Evolutionary conservation across 345 rosid genomes (phyloP).

Genomic region (Aegle marmelos): DNA sequence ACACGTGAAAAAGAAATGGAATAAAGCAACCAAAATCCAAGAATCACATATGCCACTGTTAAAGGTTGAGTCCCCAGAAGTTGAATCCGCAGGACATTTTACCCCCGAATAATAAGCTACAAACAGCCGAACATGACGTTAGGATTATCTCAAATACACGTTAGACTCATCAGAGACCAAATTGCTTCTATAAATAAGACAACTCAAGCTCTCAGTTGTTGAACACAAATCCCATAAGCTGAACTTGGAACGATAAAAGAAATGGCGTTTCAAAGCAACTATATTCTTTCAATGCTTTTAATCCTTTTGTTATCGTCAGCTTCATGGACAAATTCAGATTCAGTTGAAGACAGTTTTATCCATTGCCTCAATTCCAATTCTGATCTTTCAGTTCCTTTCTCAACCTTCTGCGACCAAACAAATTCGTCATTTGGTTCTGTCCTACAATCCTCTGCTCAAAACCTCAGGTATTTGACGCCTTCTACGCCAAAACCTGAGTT

Average conservation of each 20-base stretch:
- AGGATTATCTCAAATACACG: constrained; percentile 30
- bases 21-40: not conserved
- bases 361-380: constrained; percentile 38
- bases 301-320: constrained; percentile 22
- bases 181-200: constrained; percentile 12
- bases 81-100: not conserved
- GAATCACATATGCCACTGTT: not conserved
- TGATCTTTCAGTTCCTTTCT: constrained; percentile 20
- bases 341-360: constrained; percentile 38
- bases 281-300: constrained; percentile 13
- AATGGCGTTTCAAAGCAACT: constrained; percentile 26
- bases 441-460: constrained; percentile 47
- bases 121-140: constrained; percentile 27
- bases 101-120: not conserved
- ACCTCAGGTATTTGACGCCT: constrained; percentile 39
- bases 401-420: constrained; percentile 34
- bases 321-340: not conserved
- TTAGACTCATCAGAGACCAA: not conserved
- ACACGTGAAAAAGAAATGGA: not conserved
- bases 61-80: not conserved
- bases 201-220: not conserved
- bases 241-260: not conserved
- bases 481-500: constrained; percentile 53
- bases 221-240: constrained; percentile 8
- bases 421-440: constrained; percentile 41